Evolutionary conservation across 2,329 filamentous ascomycete genomes (phyloP).

Genomic region (Coleophoma cylindrospora): DNA sequence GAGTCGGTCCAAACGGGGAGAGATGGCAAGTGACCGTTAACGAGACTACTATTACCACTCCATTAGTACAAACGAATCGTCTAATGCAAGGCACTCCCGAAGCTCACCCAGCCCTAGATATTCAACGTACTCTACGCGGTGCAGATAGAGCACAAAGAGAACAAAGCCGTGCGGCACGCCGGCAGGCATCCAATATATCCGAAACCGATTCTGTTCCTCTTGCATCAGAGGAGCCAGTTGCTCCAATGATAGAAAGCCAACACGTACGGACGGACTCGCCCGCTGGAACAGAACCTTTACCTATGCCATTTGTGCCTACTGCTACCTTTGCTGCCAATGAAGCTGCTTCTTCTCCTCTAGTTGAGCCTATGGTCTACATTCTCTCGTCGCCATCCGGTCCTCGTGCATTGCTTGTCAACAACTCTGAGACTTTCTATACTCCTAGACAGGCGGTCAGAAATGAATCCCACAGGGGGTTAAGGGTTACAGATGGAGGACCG

Average conservation of each 20-base stretch:
- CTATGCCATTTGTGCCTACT: conserved; percentile 11
- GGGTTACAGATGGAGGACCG: conserved; percentile 4
- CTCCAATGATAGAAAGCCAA: too few relatives aligned
- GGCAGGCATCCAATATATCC: conserved; percentile 13
- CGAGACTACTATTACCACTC: conserved; percentile 29
- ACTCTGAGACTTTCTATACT: conserved; percentile 46
- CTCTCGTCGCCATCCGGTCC: conserved; percentile 56
- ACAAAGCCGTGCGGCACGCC: conserved; percentile 5
- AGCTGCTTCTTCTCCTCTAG: conserved; percentile 10
- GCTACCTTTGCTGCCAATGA: conserved; percentile 11
- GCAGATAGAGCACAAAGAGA: conserved; percentile 15
- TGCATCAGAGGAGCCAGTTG: conserved; percentile 1
- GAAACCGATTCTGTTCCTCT: neutral
- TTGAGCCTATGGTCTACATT: conserved; percentile 50
- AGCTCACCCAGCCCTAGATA: conserved; percentile 11
- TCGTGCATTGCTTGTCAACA: conserved; percentile 50
- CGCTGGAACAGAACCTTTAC: neutral
- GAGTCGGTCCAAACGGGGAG: conserved; percentile 44
- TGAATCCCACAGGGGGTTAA: conserved; percentile 11
- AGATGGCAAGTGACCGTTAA: conserved; percentile 48
- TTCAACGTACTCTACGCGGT: conserved; percentile 19
- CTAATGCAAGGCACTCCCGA: neutral
- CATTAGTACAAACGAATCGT: conserved; percentile 6
- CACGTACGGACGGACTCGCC: conserved; percentile 1
- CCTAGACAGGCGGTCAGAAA: conserved; percentile 25